phyloP scores from a whole-genome alignment of 2,329 filamentous ascomycete genomes.

The Rutstroemia sp. region DNA sequence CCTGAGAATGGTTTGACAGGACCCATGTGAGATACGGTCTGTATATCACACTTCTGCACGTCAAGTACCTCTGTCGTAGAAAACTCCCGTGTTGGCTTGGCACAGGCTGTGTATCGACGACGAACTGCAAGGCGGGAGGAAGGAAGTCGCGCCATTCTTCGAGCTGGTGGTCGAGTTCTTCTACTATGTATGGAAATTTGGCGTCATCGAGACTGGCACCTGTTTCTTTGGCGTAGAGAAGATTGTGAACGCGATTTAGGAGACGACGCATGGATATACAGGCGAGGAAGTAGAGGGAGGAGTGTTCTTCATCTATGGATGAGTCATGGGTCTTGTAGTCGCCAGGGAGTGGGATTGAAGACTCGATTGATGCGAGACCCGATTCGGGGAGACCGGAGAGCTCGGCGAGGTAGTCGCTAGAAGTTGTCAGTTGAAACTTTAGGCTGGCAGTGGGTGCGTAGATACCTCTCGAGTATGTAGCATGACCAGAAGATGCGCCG shows the following conservation, averaged over 20 bases:
- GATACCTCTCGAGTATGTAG: conserved; percentile 44
- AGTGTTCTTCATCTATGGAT: conserved; percentile 32
- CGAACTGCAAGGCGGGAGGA: conserved; percentile 36
- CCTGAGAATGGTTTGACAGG: conserved; percentile 20
- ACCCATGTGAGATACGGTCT: conserved; percentile 43
- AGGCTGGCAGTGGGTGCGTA: neutral
- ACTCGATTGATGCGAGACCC: conserved; percentile 44
- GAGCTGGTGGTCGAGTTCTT: conserved; percentile 41
- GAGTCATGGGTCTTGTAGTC: conserved; percentile 38
- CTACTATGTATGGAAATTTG: conserved; percentile 41
- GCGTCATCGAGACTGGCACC: conserved; percentile 38
- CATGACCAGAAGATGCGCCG: conserved; percentile 47
- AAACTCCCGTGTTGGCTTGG: conserved; percentile 39
- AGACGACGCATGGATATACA: conserved; percentile 45
- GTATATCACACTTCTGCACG: conserved; percentile 45
- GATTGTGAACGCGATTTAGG: conserved; percentile 40
- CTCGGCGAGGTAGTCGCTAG: conserved; percentile 45
- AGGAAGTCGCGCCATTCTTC: conserved; percentile 42
- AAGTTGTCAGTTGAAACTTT: neutral
- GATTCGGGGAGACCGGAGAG: conserved; percentile 42
- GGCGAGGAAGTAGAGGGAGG: conserved; percentile 45
- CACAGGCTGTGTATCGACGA: conserved; percentile 27
- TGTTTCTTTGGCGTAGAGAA: conserved; percentile 40
- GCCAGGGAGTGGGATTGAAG: conserved; percentile 40
- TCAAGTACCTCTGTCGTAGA: conserved; percentile 42